Percentiles rank a stretch among this genome's conserved stretches.
These are phyloP conservation scores for Ambrosia hybrid DNA, from an alignment of 140 eudicot genomes.

Conservation along the genomic window DNA sequence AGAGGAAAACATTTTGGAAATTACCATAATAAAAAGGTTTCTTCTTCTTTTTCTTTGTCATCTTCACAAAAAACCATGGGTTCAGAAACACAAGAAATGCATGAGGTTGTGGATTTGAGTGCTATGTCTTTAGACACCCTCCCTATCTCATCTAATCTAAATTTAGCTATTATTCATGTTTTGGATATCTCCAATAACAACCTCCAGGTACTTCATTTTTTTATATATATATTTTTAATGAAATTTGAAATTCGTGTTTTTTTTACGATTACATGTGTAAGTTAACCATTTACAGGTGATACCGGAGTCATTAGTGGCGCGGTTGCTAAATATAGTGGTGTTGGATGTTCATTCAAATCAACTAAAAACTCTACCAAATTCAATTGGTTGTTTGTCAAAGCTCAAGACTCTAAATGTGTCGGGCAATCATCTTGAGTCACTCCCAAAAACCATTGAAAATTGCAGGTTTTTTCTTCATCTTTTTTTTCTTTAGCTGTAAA, in stretches of 20 bases:
- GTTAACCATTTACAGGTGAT: constrained; percentile 40
- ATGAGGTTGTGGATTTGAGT: constrained; percentile 66
- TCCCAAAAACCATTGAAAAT: constrained; percentile 71
- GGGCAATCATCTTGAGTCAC: constrained; percentile 63
- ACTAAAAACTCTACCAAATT: constrained; percentile 64
- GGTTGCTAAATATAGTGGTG: constrained; percentile 52
- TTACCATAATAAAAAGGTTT: constrained; percentile 27
- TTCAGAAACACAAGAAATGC: constrained; percentile 30
- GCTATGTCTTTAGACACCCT: constrained; percentile 64
- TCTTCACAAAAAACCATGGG: constrained; percentile 29
- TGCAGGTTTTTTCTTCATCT: constrained; percentile 54
- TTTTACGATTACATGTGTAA: neutral
- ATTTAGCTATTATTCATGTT: constrained; percentile 48
- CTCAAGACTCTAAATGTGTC: constrained; percentile 73
- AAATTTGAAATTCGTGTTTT: neutral
- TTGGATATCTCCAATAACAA: constrained; percentile 78
- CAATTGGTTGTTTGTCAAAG: constrained; percentile 79
- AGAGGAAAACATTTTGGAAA: constrained; percentile 32
- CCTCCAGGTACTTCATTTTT: constrained; percentile 51
- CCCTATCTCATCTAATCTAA: constrained; percentile 53
- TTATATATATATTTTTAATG: neutral
- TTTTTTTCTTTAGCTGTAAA: too few relatives aligned
- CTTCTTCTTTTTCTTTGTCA: neutral
- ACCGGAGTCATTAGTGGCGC: constrained; percentile 74
- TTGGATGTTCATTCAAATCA: constrained; percentile 86